Conservation (phyloP, 1,139 yeast genomes). For the Saccharomyces hybrid region DNA sequence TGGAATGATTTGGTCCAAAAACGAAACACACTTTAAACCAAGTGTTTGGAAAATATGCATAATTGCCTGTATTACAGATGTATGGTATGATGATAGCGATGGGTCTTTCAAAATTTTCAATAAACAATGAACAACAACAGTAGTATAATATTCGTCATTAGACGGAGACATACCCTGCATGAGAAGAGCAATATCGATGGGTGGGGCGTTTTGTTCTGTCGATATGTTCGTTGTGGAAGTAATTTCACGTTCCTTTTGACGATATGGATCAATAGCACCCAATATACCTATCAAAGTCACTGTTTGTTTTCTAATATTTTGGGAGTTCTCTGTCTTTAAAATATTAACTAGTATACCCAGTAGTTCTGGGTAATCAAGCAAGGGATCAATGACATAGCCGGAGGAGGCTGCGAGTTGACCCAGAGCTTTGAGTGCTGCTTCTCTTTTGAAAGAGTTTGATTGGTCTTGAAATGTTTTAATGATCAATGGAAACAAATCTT, state of each 20-base stretch:
- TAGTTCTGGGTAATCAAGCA: slow-evolving; percentile 82
- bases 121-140: slow-evolving; percentile 81
- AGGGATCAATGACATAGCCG: slow-evolving; percentile 94
- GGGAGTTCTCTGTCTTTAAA: slow-evolving; percentile 72
- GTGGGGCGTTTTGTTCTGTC: slow-evolving; percentile 78
- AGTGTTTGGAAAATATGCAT: slow-evolving; percentile 84
- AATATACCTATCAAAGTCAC: slow-evolving; percentile 83
- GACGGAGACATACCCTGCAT: slow-evolving; percentile 95
- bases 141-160: slow-evolving; percentile 88
- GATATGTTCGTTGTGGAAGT: slow-evolving; percentile 50
- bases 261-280: slow-evolving; percentile 96
- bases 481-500: slow-evolving; percentile 76
- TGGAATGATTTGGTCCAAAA: slow-evolving; percentile 78
- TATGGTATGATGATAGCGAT: slow-evolving; percentile 78
- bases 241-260: slow-evolving; percentile 85
- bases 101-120: slow-evolving; percentile 79
- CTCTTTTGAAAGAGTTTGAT: slow-evolving; percentile 78
- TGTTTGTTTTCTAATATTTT: slow-evolving; percentile 72
- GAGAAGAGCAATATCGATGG: slow-evolving; percentile 79
- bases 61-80: slow-evolving; percentile 84
- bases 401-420: slow-evolving; percentile 88
- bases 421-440: slow-evolving; percentile 78
- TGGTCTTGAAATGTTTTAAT: slow-evolving; percentile 88
- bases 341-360: slow-evolving; percentile 76
- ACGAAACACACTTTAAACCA: slow-evolving; percentile 82